Percentiles rank a stretch among this genome's conserved stretches.
These are phyloP conservation scores for Suillus clintonianus DNA, from an alignment of 768 basidiomycete species.

Conservation along the genomic window DNA sequence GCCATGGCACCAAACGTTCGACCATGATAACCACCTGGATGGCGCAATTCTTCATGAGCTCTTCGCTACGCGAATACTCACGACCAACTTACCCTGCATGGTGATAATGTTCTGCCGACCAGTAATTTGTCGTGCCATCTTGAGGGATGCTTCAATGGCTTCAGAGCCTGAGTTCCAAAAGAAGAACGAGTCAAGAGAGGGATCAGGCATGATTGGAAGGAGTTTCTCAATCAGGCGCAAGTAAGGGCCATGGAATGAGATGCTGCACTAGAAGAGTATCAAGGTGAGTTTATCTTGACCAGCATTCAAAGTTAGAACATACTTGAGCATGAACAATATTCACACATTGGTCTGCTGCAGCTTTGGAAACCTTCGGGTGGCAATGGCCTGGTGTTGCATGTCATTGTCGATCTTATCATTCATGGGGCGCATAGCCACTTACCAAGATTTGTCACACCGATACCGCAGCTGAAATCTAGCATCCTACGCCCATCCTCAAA, in stretches of 20 bases:
- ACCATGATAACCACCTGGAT: conserved; percentile 82
- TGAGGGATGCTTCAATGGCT: conserved; percentile 87
- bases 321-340: conserved; percentile 81
- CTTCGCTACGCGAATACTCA: background rate
- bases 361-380: conserved; percentile 82
- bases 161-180: conserved; percentile 97
- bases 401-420: background rate
- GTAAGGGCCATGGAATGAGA: conserved; percentile 86
- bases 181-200: conserved; percentile 93
- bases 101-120: conserved; percentile 84
- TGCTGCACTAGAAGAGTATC: conserved; percentile 68
- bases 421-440: conserved; percentile 14
- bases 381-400: conserved; percentile 63
- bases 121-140: conserved; percentile 80
- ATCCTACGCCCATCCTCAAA: conserved; percentile 72
- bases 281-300: background rate
- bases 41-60: background rate
- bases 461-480: conserved; percentile 88
- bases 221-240: conserved; percentile 83
- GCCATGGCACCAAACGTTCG: conserved; percentile 93
- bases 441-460: conserved; percentile 87
- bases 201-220: conserved; percentile 86
- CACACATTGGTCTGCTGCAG: conserved; percentile 87
- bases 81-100: conserved; percentile 70
- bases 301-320: conserved; percentile 9